These are phyloP conservation scores for Cyberlindnera subsufficiens DNA, from an alignment of 805 yeast species.

Conservation along the genomic window DNA sequence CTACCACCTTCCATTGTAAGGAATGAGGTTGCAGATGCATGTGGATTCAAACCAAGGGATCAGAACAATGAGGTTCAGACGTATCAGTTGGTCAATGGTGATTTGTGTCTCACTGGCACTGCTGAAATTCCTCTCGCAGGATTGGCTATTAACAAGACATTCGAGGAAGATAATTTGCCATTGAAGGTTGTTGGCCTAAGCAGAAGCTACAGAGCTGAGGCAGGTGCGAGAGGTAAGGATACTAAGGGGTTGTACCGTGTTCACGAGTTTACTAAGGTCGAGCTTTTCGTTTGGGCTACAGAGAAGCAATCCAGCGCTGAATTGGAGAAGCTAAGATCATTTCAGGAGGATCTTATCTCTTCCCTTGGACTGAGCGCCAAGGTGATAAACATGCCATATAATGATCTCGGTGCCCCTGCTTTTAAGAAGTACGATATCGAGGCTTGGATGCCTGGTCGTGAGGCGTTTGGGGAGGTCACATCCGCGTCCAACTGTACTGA, in stretches of 20 bases:
- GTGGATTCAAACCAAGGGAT: constrained; percentile 94
- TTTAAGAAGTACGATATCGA: constrained; percentile 88
- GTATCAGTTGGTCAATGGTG: constrained; percentile 51
- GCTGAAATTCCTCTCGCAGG: constrained; percentile 96
- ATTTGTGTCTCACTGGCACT: constrained; percentile 78
- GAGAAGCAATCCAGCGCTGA: constrained; percentile 40
- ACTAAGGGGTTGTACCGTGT: constrained; percentile 90
- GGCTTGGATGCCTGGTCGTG: constrained; percentile 98
- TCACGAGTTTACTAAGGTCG: constrained; percentile 95
- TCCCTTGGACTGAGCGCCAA: constrained; percentile 76
- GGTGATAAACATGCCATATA: constrained; percentile 81
- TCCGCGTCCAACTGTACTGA: constrained; percentile 91
- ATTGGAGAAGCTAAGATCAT: constrained; percentile 51
- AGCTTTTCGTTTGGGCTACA: constrained; percentile 71
- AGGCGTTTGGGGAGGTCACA: constrained; percentile 86
- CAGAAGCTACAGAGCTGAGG: constrained; percentile 90
- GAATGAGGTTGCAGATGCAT: constrained; percentile 71
- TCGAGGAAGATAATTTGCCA: constrained; percentile 42
- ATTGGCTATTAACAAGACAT: constrained; percentile 46
- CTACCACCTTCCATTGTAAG: constrained; percentile 85
- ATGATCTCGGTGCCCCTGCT: constrained; percentile 93
- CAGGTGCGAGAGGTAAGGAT: constrained; percentile 93
- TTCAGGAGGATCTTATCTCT: constrained; percentile 60
- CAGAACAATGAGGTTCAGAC: constrained; percentile 81
- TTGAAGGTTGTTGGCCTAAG: constrained; percentile 70